Evolutionary conservation across 2,329 filamentous ascomycete species (phyloP).

Genomic region (Colletotrichum musae): DNA sequence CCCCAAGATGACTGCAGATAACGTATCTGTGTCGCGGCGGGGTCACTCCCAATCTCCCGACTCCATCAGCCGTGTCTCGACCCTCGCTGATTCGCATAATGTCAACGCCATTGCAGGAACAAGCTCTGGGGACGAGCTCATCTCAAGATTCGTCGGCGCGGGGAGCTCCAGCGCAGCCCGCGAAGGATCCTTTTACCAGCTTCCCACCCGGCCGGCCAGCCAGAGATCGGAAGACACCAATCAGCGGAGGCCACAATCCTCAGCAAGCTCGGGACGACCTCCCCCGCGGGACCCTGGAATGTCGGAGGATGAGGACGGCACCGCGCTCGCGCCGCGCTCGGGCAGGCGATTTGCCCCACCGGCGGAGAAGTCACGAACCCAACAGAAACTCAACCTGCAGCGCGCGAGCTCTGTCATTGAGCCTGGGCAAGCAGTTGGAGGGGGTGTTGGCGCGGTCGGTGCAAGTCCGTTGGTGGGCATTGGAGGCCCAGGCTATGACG

Average conservation of each 20-base stretch:
- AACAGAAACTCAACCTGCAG: slow-evolving; percentile 83
- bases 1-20: slow-evolving; percentile 75
- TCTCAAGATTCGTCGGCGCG: slow-evolving; percentile 72
- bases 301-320: slow-evolving; percentile 54
- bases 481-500: slow-evolving; percentile 69
- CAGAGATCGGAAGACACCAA: slow-evolving; percentile 52
- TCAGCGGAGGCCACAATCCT: slow-evolving; percentile 58
- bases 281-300: slow-evolving; percentile 18
- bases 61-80: slow-evolving; percentile 56
- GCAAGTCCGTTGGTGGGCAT: slow-evolving; percentile 66
- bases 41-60: slow-evolving; percentile 50
- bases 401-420: slow-evolving; percentile 81
- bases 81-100: slow-evolving; percentile 52
- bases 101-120: slow-evolving; percentile 46
- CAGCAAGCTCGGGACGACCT: slow-evolving; percentile 52
- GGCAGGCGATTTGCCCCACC: slow-evolving; percentile 57
- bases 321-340: slow-evolving; percentile 63
- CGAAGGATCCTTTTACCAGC: slow-evolving; percentile 67
- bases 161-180: slow-evolving; percentile 64
- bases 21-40: slow-evolving; percentile 61
- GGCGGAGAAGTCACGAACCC: slow-evolving; percentile 75
- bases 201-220: slow-evolving; percentile 47
- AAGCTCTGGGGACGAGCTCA: slow-evolving; percentile 54
- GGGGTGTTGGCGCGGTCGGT: slow-evolving; percentile 56
- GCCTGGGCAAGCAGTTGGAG: slow-evolving; percentile 64